A percentile compares a stretch with the other conserved stretches of the same genome.
phyloP scores from a whole-genome alignment of 495 filamentous ascomycete genomes.

The Aspergillus carlsbadensis region DNA sequence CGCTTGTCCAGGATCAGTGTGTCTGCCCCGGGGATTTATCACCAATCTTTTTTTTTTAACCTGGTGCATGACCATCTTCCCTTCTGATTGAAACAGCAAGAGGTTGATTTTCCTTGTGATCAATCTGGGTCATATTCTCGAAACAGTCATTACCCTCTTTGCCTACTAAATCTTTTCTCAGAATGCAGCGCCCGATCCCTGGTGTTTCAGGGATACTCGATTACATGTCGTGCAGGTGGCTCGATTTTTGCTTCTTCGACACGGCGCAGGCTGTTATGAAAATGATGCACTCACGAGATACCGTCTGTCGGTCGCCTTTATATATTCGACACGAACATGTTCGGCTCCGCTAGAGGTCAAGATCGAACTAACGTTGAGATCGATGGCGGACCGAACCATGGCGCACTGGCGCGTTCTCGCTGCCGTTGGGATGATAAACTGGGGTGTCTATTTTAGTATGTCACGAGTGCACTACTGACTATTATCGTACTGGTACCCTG shows the following conservation, averaged over 20 bases:
- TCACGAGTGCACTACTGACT: no score
- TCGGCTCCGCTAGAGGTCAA: not conserved
- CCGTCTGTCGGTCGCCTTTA: not conserved
- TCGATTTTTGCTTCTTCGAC: not conserved
- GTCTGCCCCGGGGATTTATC: not conserved
- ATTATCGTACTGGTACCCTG: no score
- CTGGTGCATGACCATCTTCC: not conserved
- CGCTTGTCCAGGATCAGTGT: not conserved
- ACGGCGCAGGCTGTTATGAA: not conserved
- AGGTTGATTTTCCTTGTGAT: not conserved
- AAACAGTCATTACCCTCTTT: not conserved
- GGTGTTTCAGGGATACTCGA: not conserved
- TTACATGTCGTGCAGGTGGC: not conserved
- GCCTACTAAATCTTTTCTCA: not conserved
- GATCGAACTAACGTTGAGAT: not conserved
- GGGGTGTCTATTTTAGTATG: slow-evolving; percentile 2
- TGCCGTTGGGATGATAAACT: not conserved
- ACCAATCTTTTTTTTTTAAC: not conserved
- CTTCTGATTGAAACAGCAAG: not conserved
- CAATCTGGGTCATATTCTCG: not conserved
- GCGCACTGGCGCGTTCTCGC: slow-evolving; percentile 5
- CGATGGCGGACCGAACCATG: not conserved
- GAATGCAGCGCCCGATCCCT: not conserved
- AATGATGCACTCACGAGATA: not conserved
- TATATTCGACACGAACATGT: not conserved